phyloP scores from a whole-genome alignment of 495 filamentous ascomycete species.

The Penicillium steckii region DNA sequence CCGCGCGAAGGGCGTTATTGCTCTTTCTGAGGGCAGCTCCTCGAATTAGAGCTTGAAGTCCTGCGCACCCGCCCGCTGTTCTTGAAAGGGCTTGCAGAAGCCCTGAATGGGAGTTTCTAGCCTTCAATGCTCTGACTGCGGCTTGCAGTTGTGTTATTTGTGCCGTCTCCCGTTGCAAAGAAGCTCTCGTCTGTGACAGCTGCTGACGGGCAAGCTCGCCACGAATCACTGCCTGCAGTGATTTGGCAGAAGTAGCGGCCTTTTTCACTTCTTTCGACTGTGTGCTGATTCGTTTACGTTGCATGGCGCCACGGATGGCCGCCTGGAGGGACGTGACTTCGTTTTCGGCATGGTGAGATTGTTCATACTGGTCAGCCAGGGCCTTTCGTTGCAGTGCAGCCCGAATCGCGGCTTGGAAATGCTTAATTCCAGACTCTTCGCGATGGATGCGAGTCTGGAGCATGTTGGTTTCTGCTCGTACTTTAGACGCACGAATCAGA shows the following conservation, averaged over 20 bases:
- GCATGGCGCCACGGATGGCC: conserved; percentile 57
- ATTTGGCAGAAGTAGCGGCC: conserved; percentile 21
- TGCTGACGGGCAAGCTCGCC: conserved; percentile 47
- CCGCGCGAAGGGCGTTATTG: conserved; percentile 23
- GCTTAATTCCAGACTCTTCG: conserved; percentile 55
- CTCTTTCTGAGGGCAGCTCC: conserved; percentile 32
- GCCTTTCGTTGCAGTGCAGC: conserved; percentile 55
- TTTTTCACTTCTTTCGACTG: conserved; percentile 52
- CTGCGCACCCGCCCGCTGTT: conserved; percentile 21
- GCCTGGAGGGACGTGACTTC: conserved; percentile 69
- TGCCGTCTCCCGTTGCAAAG: conserved; percentile 28
- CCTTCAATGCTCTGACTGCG: conserved; percentile 35
- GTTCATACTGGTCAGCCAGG: conserved; percentile 45
- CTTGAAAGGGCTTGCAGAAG: conserved; percentile 32
- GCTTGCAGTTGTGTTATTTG: conserved; percentile 50
- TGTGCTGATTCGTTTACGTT: conserved; percentile 38
- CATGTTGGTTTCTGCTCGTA: conserved; percentile 63
- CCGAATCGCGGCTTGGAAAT: conserved; percentile 60
- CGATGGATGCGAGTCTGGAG: conserved; percentile 60
- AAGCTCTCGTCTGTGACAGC: conserved; percentile 31
- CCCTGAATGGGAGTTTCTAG: conserved; percentile 28
- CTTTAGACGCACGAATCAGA: conserved; percentile 73
- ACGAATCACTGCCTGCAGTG: conserved; percentile 52
- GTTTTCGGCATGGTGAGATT: conserved; percentile 44
- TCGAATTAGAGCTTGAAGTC: conserved; percentile 44